These are phyloP conservation scores for Rosa lucieae DNA, from an alignment of 306 rosid species.

Conservation along the genomic window DNA sequence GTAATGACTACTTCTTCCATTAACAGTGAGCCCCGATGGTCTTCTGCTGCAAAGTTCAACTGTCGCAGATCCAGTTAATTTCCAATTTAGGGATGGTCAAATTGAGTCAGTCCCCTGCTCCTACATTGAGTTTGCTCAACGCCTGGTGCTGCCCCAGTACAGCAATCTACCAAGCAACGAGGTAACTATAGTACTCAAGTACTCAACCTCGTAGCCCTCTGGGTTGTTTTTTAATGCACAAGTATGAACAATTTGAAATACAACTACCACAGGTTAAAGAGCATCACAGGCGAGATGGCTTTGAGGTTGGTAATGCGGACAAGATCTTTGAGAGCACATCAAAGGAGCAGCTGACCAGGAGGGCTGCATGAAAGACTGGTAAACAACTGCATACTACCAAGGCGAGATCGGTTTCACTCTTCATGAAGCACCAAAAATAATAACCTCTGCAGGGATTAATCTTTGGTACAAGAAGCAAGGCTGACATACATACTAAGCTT, in stretches of 20 bases:
- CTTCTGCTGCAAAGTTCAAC: constrained; percentile 95
- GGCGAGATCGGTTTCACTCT: constrained; percentile 1
- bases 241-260: constrained; percentile 9
- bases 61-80: constrained; percentile 72
- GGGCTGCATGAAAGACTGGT: constrained; percentile 35
- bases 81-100: constrained; percentile 69
- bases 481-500: no score
- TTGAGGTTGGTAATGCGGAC: constrained; percentile 96
- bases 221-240: neutral
- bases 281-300: constrained; percentile 89
- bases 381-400: neutral
- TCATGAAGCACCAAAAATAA: constrained; percentile 12
- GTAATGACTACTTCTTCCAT: constrained; percentile 11
- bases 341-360: constrained; percentile 64
- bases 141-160: constrained; percentile 72
- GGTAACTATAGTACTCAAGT: constrained; percentile 38
- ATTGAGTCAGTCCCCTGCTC: constrained; percentile 79
- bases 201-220: neutral
- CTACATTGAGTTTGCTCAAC: constrained; percentile 93
- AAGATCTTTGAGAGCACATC: constrained; percentile 98
- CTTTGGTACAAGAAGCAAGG: constrained; percentile 1
- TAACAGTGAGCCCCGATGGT: constrained; percentile 93
- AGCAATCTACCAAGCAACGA: constrained; percentile 52
- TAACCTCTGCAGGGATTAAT: neutral
- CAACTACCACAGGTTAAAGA: constrained; percentile 58